phyloP scores from a whole-genome alignment of 2,329 filamentous ascomycete species.

The Fusarium heterosporum region DNA sequence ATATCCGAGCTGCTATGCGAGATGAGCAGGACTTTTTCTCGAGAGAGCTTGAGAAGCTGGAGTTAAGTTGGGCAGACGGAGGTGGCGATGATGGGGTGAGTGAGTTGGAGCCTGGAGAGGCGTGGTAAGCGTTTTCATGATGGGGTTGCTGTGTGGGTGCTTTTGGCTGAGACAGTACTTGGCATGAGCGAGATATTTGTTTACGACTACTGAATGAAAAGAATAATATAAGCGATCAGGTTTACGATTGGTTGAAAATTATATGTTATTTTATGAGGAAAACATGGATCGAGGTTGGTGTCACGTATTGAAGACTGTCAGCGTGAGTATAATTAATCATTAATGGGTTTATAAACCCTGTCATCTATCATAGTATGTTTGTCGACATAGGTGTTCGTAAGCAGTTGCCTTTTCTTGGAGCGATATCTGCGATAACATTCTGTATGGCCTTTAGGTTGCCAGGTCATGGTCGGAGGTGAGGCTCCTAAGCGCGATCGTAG shows the following conservation, averaged over 20 bases:
- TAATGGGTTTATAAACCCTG: slow-evolving; percentile 13
- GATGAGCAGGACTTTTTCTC: slow-evolving; percentile 85
- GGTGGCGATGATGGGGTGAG: slow-evolving; percentile 51
- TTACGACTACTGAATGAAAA: slow-evolving; percentile 1
- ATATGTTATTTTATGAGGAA: too few species aligned
- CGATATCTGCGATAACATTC: slow-evolving; percentile 34
- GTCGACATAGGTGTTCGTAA: slow-evolving; percentile 20
- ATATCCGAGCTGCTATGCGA: slow-evolving; percentile 68
- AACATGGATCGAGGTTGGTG: too few species aligned
- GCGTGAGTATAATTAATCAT: slow-evolving; percentile 35
- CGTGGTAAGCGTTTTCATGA: slow-evolving; percentile 29
- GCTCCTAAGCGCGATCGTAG: slow-evolving; percentile 47
- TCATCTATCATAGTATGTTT: slow-evolving; percentile 24
- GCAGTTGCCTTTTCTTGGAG: slow-evolving; percentile 16
- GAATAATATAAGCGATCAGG: slow-evolving; percentile 3
- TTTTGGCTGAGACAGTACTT: slow-evolving; percentile 5
- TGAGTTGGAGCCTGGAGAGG: slow-evolving; percentile 52
- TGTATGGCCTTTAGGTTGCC: slow-evolving; percentile 1
- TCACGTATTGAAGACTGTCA: background rate
- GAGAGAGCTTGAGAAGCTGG: slow-evolving; percentile 80
- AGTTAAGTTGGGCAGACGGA: slow-evolving; percentile 62
- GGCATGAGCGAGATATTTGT: background rate
- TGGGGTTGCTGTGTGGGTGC: slow-evolving; percentile 4
- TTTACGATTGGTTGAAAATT: background rate
- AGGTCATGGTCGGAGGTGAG: background rate